A percentile compares a stretch with the other conserved stretches of the same genome.
Evolutionary conservation across 139 green algal genomes (phyloP).

Genomic region (Chlamydomonas schloesseri): DNA sequence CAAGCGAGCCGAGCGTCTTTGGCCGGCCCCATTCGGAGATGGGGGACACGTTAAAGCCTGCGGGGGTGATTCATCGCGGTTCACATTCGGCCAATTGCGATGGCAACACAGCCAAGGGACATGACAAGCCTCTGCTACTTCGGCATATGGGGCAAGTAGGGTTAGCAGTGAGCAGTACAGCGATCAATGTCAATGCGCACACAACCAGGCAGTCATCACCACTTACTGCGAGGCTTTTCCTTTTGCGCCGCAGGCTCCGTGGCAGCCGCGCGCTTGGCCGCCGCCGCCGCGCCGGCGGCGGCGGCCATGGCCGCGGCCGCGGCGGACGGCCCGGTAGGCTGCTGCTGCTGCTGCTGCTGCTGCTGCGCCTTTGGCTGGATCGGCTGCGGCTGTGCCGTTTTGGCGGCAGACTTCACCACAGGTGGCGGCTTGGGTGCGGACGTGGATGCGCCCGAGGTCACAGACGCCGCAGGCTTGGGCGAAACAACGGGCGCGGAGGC

Average conservation of each 20-base stretch:
- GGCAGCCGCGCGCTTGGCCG: not conserved
- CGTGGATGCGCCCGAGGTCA: not conserved
- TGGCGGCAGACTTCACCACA: too few species aligned
- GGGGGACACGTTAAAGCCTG: not conserved
- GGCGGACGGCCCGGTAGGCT: not conserved
- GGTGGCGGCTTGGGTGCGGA: not conserved
- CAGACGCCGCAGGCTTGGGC: not conserved
- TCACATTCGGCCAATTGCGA: too few species aligned
- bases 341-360: too few species aligned
- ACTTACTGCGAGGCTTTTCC: not conserved
- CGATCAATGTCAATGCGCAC: too few species aligned
- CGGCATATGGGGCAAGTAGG: too few species aligned
- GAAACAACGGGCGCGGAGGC: too few species aligned
- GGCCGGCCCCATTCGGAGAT: constrained; percentile 18
- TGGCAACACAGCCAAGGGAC: too few species aligned
- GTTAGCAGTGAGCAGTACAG: too few species aligned
- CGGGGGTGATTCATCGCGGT: too few species aligned
- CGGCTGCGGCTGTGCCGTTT: not conserved
- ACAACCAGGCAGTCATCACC: too few species aligned
- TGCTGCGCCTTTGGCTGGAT: not conserved
- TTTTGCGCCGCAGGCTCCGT: not conserved
- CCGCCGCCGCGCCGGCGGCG: not conserved
- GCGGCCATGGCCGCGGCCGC: too few species aligned
- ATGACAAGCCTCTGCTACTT: too few species aligned
- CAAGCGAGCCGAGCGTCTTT: not conserved